A percentile compares a stretch with the other conserved stretches of the same genome.
Evolutionary conservation across 2,329 filamentous ascomycete species (phyloP).

Genomic region (Leptographium flavum): DNA sequence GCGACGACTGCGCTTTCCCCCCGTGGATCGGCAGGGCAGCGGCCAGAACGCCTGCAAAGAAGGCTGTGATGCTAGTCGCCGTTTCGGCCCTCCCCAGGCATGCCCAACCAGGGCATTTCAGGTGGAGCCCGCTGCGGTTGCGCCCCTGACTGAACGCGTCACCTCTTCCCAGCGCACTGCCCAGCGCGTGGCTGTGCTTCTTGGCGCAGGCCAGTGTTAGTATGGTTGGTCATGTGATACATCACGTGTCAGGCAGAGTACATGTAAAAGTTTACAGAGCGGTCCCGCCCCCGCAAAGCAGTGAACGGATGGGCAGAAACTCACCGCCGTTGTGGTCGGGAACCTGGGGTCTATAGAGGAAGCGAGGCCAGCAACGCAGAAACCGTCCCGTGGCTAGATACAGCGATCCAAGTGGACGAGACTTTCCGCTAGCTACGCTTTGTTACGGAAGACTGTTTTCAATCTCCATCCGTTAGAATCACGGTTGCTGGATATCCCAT

Average conservation of each 20-base stretch:
- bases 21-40: background rate
- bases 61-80: background rate
- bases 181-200: too few relatives aligned
- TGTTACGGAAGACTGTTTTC: too few relatives aligned
- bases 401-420: background rate
- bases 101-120: background rate
- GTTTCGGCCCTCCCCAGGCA: background rate
- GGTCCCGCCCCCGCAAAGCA: too few relatives aligned
- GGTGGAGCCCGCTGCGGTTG: background rate
- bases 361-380: background rate
- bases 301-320: too few relatives aligned
- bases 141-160: conserved; percentile 1
- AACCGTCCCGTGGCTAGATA: background rate
- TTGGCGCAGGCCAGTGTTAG: too few relatives aligned
- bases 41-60: background rate
- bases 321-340: too few relatives aligned
- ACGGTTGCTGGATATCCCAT: too few relatives aligned
- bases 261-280: too few relatives aligned
- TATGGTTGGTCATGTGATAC: background rate
- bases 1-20: background rate
- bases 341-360: too few relatives aligned
- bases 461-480: too few relatives aligned
- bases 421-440: too few relatives aligned
- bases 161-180: background rate
- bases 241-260: too few relatives aligned